Conservation (phyloP, 306 rosid genomes). For the Fragaria nilgerrensis region DNA sequence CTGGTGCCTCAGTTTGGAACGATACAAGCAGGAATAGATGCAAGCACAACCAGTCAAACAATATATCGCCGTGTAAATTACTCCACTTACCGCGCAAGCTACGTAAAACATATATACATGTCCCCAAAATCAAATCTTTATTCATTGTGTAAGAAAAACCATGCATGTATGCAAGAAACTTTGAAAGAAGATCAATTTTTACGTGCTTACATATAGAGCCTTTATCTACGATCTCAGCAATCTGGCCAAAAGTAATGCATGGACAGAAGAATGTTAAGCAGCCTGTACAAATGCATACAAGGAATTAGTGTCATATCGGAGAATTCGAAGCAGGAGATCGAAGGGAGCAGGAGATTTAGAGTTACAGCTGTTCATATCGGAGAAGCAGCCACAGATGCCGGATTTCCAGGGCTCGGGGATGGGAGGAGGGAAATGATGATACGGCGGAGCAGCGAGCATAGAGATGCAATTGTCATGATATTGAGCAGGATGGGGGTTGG, state of each 20-base stretch:
- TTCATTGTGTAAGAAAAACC: not conserved
- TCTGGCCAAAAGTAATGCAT: conserved; percentile 66
- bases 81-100: conserved; percentile 67
- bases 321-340: not conserved
- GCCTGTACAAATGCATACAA: conserved; percentile 30
- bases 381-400: not conserved
- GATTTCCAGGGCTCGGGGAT: not conserved
- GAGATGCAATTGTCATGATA: not conserved
- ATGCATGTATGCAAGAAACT: not conserved
- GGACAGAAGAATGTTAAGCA: conserved; percentile 71
- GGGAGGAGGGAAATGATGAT: not conserved
- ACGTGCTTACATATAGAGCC: conserved; percentile 59
- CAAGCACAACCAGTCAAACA: conserved; percentile 43
- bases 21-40: conserved; percentile 57
- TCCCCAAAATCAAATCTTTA: no score
- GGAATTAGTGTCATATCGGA: not conserved
- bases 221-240: conserved; percentile 64
- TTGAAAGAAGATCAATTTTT: not conserved
- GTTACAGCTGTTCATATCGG: not conserved
- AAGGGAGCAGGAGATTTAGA: not conserved
- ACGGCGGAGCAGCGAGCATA: not conserved
- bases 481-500: not conserved
- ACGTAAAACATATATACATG: not conserved
- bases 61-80: conserved; percentile 37
- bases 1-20: conserved; percentile 59